These are phyloP conservation scores for Fusarium odoratissimum DNA, from an alignment of 2,329 filamentous ascomycete species.

Conservation along the genomic window DNA sequence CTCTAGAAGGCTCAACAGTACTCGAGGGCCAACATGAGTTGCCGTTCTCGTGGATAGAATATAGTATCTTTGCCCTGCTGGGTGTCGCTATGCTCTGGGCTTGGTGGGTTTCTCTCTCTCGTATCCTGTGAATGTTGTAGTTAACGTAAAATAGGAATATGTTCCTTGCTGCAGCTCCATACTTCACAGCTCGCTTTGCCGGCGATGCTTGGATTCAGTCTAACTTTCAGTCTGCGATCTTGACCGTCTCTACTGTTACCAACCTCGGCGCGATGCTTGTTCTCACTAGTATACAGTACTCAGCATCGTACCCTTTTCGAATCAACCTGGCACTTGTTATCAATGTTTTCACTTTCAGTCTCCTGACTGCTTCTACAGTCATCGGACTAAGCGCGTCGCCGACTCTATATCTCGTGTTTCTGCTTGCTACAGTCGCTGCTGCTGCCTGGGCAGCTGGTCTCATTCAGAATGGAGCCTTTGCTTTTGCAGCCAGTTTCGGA, in stretches of 20 bases:
- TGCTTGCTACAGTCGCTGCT: constrained; percentile 83
- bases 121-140: neutral
- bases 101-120: constrained; percentile 69
- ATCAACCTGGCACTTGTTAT: constrained; percentile 82
- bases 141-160: constrained; percentile 77
- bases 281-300: constrained; percentile 82
- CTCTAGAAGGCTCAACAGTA: constrained; percentile 43
- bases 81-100: constrained; percentile 98
- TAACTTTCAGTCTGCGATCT: constrained; percentile 90
- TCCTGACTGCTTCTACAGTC: constrained; percentile 84
- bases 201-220: constrained; percentile 76
- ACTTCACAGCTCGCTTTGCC: constrained; percentile 87
- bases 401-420: constrained; percentile 79
- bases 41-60: constrained; percentile 87
- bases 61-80: constrained; percentile 84
- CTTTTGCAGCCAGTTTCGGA: constrained; percentile 88
- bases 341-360: constrained; percentile 79
- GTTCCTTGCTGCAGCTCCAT: constrained; percentile 94
- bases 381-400: constrained; percentile 72
- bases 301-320: constrained; percentile 87
- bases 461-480: constrained; percentile 94
- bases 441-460: constrained; percentile 84
- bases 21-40: constrained; percentile 53
- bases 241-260: constrained; percentile 85
- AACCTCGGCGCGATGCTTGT: constrained; percentile 82